Evolutionary conservation across 2,329 filamentous ascomycete species (phyloP).

Genomic region (Didymosphaeria variabile): DNA sequence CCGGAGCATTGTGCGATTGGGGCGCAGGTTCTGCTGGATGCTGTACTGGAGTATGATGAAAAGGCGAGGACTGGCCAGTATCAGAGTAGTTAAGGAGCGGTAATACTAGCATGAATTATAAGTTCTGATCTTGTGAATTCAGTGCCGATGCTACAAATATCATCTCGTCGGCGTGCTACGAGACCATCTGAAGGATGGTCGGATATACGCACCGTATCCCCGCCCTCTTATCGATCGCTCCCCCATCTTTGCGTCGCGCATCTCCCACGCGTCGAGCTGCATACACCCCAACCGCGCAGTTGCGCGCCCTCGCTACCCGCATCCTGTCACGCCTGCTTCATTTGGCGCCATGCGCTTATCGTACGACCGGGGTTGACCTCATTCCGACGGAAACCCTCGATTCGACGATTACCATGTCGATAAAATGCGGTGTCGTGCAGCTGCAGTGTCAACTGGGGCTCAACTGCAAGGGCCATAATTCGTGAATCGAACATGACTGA

Average conservation of each 20-base stretch:
- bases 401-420: background rate
- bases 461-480: background rate
- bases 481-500: constrained; percentile 21
- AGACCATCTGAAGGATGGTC: background rate
- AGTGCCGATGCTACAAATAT: too few relatives aligned
- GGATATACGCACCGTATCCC: background rate
- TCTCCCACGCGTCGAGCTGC: background rate
- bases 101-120: background rate
- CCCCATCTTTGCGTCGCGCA: constrained; percentile 7
- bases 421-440: constrained; percentile 14
- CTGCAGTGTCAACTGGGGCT: constrained; percentile 1
- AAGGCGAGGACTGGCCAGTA: constrained; percentile 25
- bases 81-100: constrained; percentile 6
- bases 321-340: constrained; percentile 1
- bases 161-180: too few relatives aligned
- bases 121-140: too few relatives aligned
- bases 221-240: constrained; percentile 1
- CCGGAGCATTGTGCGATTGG: constrained; percentile 55
- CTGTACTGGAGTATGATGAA: constrained; percentile 36
- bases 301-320: background rate
- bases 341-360: constrained; percentile 8
- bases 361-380: background rate
- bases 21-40: constrained; percentile 57
- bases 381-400: constrained; percentile 16
- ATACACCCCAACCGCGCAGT: background rate